Base-by-base conservation (phyloP, 208 protist genomes). In the Leishmania tarentolae region DNA sequence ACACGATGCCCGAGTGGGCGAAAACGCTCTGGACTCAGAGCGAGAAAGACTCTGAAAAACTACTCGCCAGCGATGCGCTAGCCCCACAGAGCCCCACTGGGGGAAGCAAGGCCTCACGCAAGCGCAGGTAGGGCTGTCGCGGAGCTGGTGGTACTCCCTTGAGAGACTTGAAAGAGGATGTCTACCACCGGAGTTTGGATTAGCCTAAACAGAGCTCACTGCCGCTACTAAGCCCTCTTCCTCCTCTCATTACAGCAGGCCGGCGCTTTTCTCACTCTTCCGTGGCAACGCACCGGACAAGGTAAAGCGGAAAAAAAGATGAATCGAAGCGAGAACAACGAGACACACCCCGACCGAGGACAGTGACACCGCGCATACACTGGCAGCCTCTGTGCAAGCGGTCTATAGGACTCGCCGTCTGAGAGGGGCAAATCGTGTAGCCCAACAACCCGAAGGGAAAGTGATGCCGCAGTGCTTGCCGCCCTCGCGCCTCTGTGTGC, bases 1-100 rank as follows among this genome's bases (percentile, higher is more conserved):
- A 74, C 35, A 66, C 90, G 59, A 50, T 94, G 46, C 89, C 91
- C 19, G 87, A 94, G 21, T 96, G 92, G 91, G 61, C 90, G 28
- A 83, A 88, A 76, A 50, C 76, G 47, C 79, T 94, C 72, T 97
- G 91, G 90, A 35, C 63, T 21, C 68, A 89, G 84, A 61, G 76
- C 2, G 83, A 84, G 68, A 80, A 85, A 63, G 85, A 92, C 40
- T 86, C 88, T 24, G 86, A 88, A 37, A 75, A 74, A 56, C 69
- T 91, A 17, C 65, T 90, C 8, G 53, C 66, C 35, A 57, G 52
- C 35, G 76, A 69, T 68, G 83, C 78, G 46, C 47, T 77, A 1
- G 68, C 61, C 1, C 75, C 76, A 28, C 59, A 79, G 13, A 42
- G 73, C 70, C 44, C 35, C n/a, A 63, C 3, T 61, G 28, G 61